Conservation (phyloP, 1,284 basidiomycete genomes). For the Wolfiporia cocos region DNA sequence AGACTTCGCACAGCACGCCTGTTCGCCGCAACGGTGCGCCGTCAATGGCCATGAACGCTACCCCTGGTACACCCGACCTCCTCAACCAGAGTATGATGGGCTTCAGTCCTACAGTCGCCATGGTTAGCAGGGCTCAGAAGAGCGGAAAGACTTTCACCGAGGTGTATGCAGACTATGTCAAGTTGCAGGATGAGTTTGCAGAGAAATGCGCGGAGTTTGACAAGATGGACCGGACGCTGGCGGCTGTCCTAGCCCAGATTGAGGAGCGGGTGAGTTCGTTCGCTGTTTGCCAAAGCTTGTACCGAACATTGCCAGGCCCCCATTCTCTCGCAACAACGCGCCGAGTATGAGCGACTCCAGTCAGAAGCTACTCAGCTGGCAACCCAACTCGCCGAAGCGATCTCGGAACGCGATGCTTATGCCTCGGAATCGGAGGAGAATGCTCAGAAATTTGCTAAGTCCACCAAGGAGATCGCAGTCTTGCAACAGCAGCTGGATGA, state of each 20-base stretch:
- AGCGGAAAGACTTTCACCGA: constrained; percentile 86
- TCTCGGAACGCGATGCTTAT: constrained; percentile 61
- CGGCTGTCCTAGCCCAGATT: constrained; percentile 75
- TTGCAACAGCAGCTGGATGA: constrained; percentile 81
- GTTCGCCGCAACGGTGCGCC: constrained; percentile 36
- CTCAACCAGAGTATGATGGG: constrained; percentile 48
- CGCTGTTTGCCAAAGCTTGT: not conserved
- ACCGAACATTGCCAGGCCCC: constrained; percentile 59
- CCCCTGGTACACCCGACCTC: constrained; percentile 35
- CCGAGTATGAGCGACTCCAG: constrained; percentile 77
- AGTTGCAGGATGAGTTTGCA: constrained; percentile 77
- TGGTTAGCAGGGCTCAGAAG: constrained; percentile 74
- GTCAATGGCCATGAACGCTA: constrained; percentile 30
- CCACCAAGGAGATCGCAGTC: constrained; percentile 61
- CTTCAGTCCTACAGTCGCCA: constrained; percentile 84
- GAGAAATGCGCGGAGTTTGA: constrained; percentile 76
- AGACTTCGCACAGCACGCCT: constrained; percentile 28
- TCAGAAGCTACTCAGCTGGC: constrained; percentile 78
- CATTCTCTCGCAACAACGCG: constrained; percentile 78
- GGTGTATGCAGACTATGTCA: constrained; percentile 84
- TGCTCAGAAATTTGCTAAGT: constrained; percentile 57
- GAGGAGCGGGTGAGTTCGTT: constrained; percentile 71
- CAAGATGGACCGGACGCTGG: constrained; percentile 73
- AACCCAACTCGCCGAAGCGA: constrained; percentile 66
- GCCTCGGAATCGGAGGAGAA: constrained; percentile 45